Evolutionary conservation across 768 basidiomycete genomes (phyloP).

Genomic region (Trametes maxima): DNA sequence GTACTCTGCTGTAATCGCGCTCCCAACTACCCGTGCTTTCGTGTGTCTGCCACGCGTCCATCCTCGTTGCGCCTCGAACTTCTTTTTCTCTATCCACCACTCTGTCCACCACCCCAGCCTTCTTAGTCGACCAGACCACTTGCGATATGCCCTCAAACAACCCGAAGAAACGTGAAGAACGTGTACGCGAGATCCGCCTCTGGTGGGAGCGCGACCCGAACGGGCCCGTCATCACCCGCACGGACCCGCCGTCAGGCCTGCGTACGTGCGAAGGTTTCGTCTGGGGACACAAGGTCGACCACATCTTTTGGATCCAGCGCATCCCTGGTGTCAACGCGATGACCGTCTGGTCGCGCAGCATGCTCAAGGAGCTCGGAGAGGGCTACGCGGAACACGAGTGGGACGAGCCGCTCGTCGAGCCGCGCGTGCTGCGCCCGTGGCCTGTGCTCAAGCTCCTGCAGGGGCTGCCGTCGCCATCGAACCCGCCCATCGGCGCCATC

Average conservation of each 20-base stretch:
- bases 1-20: too few species aligned
- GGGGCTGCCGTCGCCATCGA: neutral
- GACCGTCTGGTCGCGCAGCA: conserved; percentile 37
- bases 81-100: too few species aligned
- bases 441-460: conserved; percentile 23
- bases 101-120: neutral
- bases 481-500: conserved; percentile 8
- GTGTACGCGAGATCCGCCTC: conserved; percentile 18
- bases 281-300: conserved; percentile 17
- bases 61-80: too few species aligned
- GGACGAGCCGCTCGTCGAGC: conserved; percentile 19
- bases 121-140: neutral
- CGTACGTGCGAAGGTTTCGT: conserved; percentile 22
- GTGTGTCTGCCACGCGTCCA: too few species aligned
- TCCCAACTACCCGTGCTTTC: too few species aligned
- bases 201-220: conserved; percentile 24
- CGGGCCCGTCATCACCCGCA: conserved; percentile 17
- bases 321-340: conserved; percentile 27
- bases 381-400: conserved; percentile 26
- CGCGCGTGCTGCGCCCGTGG: conserved; percentile 25
- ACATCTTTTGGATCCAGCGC: conserved; percentile 18
- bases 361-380: conserved; percentile 36
- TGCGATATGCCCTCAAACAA: neutral
- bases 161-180: neutral
- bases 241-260: conserved; percentile 10